phyloP scores from a whole-genome alignment of 139 green algal species.

The Volvox reticuliferus region DNA sequence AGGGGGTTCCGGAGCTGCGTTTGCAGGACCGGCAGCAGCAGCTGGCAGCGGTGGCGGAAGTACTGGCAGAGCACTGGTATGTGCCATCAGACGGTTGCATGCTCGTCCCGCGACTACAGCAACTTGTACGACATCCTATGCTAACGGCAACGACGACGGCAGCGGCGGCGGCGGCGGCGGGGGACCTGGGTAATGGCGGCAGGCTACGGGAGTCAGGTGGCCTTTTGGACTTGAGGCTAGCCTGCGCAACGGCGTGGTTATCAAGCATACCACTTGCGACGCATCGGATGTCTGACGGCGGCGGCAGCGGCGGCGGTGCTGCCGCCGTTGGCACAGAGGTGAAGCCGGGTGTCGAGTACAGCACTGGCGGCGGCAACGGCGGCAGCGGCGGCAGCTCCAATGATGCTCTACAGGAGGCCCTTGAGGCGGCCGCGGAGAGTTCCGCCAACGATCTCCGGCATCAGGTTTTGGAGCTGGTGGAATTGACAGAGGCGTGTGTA shows the following conservation, averaged over 20 bases:
- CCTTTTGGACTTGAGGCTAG: neutral
- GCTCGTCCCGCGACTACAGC: neutral
- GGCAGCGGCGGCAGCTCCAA: neutral
- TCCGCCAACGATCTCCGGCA: neutral
- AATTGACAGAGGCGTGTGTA: neutral
- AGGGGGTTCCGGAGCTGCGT: neutral
- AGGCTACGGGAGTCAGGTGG: too few species aligned
- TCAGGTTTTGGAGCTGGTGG: neutral
- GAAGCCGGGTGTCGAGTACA: neutral
- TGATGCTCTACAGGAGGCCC: neutral
- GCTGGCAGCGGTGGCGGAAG: constrained; percentile 10
- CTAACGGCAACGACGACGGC: neutral
- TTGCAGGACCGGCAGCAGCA: constrained; percentile 12
- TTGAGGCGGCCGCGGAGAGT: neutral
- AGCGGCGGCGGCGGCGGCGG: neutral
- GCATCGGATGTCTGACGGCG: neutral
- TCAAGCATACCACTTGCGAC: neutral
- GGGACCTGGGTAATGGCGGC: too few species aligned
- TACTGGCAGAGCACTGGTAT: constrained; percentile 20
- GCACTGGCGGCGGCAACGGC: neutral
- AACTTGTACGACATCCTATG: neutral
- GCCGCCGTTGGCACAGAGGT: neutral
- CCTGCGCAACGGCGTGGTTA: constrained; percentile 13
- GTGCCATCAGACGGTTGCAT: neutral
- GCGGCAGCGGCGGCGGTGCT: neutral